Conservation (phyloP, 2,329 filamentous ascomycete genomes). For the Pseudogymnoascus sp. region DNA sequence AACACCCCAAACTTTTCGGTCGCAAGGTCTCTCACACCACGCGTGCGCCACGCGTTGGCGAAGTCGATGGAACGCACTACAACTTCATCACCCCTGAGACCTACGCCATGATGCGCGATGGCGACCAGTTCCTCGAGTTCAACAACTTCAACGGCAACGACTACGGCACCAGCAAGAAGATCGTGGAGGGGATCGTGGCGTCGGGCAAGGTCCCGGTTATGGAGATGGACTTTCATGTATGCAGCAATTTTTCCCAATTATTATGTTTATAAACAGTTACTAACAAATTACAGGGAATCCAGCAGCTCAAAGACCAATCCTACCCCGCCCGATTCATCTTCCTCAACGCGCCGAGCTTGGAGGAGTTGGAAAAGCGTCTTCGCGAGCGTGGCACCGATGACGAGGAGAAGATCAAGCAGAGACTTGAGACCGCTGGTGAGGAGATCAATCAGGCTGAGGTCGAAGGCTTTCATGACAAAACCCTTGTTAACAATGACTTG, state of each 20-base stretch:
- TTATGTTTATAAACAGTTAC: neutral
- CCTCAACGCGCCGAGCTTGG: slow-evolving; percentile 36
- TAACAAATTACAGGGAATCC: slow-evolving; percentile 36
- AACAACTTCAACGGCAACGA: slow-evolving; percentile 40
- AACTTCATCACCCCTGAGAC: slow-evolving; percentile 48
- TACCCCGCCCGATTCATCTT: slow-evolving; percentile 49
- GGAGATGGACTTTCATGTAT: slow-evolving; percentile 45
- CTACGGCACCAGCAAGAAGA: slow-evolving; percentile 49
- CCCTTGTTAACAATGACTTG: slow-evolving; percentile 43
- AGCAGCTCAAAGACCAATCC: slow-evolving; percentile 49
- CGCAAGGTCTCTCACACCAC: slow-evolving; percentile 48
- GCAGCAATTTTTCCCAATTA: slow-evolving; percentile 16
- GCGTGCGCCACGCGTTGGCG: slow-evolving; percentile 39
- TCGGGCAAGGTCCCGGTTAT: slow-evolving; percentile 52
- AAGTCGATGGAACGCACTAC: slow-evolving; percentile 43
- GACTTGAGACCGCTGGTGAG: slow-evolving; percentile 33
- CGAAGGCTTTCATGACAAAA: slow-evolving; percentile 41
- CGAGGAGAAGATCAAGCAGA: slow-evolving; percentile 40
- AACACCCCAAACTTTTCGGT: slow-evolving; percentile 58
- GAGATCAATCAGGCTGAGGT: slow-evolving; percentile 38
- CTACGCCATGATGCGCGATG: slow-evolving; percentile 51
- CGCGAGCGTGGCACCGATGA: slow-evolving; percentile 34
- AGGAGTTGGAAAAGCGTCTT: slow-evolving; percentile 34
- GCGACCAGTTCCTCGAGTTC: slow-evolving; percentile 52
- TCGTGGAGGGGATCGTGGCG: slow-evolving; percentile 43